These are phyloP conservation scores for Cardamine resedifolia DNA, from an alignment of 345 rosid genomes.

Conservation along the genomic window DNA sequence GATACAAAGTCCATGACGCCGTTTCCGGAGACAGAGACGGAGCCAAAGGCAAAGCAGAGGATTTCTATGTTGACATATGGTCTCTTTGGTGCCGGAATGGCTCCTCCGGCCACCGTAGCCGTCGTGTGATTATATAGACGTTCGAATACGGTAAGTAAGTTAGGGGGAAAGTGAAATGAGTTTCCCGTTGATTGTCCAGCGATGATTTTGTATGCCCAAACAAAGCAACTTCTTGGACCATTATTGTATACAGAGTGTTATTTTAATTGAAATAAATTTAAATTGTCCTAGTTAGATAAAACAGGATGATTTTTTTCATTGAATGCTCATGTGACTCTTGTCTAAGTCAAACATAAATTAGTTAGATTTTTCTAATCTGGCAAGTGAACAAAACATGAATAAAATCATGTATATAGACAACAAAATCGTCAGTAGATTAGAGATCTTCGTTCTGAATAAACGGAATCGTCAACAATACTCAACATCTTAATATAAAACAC, in stretches of 20 bases:
- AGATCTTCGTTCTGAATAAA: background rate
- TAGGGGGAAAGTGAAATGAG: constrained; percentile 22
- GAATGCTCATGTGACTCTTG: background rate
- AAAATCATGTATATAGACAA: background rate
- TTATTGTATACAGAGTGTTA: background rate
- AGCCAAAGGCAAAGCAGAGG: constrained; percentile 25
- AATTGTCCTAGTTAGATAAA: background rate
- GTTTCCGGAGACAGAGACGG: constrained; percentile 18
- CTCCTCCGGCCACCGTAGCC: constrained; percentile 23
- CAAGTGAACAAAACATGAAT: constrained; percentile 1
- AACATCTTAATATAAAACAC: background rate
- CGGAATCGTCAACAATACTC: background rate
- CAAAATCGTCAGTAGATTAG: background rate
- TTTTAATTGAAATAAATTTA: background rate
- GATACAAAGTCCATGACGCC: constrained; percentile 30
- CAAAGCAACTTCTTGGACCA: constrained; percentile 13
- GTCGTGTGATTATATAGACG: constrained; percentile 25
- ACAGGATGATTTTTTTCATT: background rate
- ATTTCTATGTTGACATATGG: constrained; percentile 35
- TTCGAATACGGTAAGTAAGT: background rate
- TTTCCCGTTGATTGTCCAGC: background rate
- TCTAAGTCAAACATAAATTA: constrained; percentile 1
- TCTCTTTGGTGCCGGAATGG: constrained; percentile 24
- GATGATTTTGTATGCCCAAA: constrained; percentile 24
- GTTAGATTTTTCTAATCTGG: background rate